A percentile compares a stretch with the other conserved stretches of the same genome.
Conservation (phyloP, 139 green algal species). For the Picochlorum sp. region DNA sequence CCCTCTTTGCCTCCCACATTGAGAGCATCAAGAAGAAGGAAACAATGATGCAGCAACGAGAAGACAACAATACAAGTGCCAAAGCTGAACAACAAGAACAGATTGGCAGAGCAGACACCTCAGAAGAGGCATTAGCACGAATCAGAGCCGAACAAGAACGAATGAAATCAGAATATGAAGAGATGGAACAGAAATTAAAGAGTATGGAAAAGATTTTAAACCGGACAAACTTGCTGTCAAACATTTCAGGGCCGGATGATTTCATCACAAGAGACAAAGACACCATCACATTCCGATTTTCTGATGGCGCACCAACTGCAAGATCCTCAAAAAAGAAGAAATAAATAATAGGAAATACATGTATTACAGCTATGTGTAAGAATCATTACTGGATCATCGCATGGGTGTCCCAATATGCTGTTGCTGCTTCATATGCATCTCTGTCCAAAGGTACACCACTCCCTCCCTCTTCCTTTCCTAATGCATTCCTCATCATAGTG, state of each 20-base stretch:
- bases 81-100: not conserved
- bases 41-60: not conserved
- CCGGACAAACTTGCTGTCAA: conserved; percentile 9
- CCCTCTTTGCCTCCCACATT: conserved; percentile 16
- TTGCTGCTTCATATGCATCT: conserved; percentile 61
- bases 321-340: not conserved
- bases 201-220: conserved; percentile 37
- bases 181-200: conserved; percentile 41
- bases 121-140: conserved; percentile 10
- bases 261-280: not conserved
- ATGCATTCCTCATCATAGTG: conserved; percentile 90
- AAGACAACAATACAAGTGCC: not conserved
- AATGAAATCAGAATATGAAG: conserved; percentile 42
- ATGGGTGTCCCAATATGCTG: conserved; percentile 74
- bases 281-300: conserved; percentile 16
- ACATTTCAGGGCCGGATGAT: not conserved
- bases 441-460: conserved; percentile 74
- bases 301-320: not conserved
- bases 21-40: conserved; percentile 1
- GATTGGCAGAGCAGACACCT: not conserved
- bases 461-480: conserved; percentile 82
- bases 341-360: not conserved
- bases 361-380: not conserved
- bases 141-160: conserved; percentile 32
- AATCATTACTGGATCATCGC: conserved; percentile 48